Base-by-base conservation (phyloP, 805 yeast species). In the Saccharomycopsis sp. region DNA sequence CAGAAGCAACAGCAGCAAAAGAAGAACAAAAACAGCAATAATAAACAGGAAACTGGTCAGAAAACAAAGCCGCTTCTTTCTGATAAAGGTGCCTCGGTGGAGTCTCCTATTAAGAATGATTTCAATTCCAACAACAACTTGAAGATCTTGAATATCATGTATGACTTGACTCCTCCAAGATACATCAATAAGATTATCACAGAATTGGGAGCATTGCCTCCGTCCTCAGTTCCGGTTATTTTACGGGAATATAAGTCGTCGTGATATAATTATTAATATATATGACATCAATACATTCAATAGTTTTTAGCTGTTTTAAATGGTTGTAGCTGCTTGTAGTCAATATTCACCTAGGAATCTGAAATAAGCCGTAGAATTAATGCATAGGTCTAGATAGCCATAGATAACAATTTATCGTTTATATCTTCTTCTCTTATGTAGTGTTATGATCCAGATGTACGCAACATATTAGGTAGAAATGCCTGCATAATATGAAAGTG, bases 141-240 rank as follows among this genome's bases (percentile, higher is more conserved):
- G 67, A 87, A 85, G 71, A 80, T 90, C 25, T 82, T 92, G 67
- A 90, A 90, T 68, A 84, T 94, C 63, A 80, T 94, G 80, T 94
- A 89, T 71, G 99, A 94, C 72, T 78, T 94, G 65, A 93, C 98
- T 1, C 97, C 97, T 41, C 96, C 97, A 14, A 89, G 86, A 65
- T 89, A 87, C 68, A 89, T 94, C 67, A 92, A 93, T 70, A 94
- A 94, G 75, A 90, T 94, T 60, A 90, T 94, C 57, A 94, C 98
- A 1, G 99, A 94, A 71, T 83, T 93, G 63, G 99, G 99, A 29
- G 89, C 96, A 1, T 78, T 94, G 64, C 99, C 99, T 9, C 97
- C 99, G 50, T 87, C 96, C n/a, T 90, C 98, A 1, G 98, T 94
- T 59, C 99, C 99, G 25, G 98, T 94, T 54, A 89, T 94, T 62